phyloP scores from a whole-genome alignment of 2,329 filamentous ascomycete species.

The Colletotrichum incanum region DNA sequence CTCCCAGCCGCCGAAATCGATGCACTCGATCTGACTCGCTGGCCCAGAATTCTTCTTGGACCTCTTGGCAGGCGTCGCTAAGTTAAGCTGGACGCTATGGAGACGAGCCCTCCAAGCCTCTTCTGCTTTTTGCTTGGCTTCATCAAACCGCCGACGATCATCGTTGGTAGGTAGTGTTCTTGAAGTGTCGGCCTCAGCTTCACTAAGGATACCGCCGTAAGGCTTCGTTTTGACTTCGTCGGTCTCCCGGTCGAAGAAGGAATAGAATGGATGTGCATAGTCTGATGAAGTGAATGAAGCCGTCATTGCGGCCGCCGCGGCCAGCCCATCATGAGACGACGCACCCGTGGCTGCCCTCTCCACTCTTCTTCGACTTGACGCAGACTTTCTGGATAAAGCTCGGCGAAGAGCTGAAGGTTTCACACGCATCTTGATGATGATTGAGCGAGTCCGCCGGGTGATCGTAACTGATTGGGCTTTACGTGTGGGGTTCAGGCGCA shows the following conservation, averaged over 20 bases:
- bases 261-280: slow-evolving; percentile 87
- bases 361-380: slow-evolving; percentile 66
- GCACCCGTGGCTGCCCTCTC: slow-evolving; percentile 52
- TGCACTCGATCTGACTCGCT: slow-evolving; percentile 97
- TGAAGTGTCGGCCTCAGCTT: slow-evolving; percentile 91
- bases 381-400: slow-evolving; percentile 71
- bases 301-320: slow-evolving; percentile 1
- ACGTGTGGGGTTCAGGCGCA: slow-evolving; percentile 67
- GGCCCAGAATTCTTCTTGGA: slow-evolving; percentile 85
- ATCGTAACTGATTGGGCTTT: slow-evolving; percentile 59
- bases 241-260: slow-evolving; percentile 89
- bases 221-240: slow-evolving; percentile 94
- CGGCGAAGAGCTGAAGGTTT: slow-evolving; percentile 72
- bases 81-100: slow-evolving; percentile 73
- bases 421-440: slow-evolving; percentile 73
- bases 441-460: slow-evolving; percentile 38
- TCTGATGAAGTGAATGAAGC: slow-evolving; percentile 54
- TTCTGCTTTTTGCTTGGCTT: slow-evolving; percentile 91
- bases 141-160: slow-evolving; percentile 90
- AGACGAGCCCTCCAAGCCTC: slow-evolving; percentile 86
- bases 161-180: slow-evolving; percentile 86
- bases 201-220: slow-evolving; percentile 92
- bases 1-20: slow-evolving; percentile 97
- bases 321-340: slow-evolving; percentile 47
- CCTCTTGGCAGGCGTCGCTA: slow-evolving; percentile 75